These are phyloP conservation scores for Pythium apleroticum DNA, from an alignment of 352 stramenopile species.

Conservation along the genomic window DNA sequence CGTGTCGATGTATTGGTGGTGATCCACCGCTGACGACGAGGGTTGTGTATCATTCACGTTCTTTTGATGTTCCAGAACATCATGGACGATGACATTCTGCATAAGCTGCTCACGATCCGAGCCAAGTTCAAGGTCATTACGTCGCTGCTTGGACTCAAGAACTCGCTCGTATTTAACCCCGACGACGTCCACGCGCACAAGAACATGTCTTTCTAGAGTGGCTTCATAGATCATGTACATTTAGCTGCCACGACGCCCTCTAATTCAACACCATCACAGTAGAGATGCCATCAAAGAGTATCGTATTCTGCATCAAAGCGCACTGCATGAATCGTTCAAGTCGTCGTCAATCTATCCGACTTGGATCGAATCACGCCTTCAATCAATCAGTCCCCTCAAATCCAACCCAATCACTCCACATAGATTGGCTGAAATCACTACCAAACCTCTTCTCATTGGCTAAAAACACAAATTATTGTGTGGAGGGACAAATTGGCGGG, in stretches of 20 bases:
- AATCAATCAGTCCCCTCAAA: no score
- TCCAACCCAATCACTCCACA: not conserved
- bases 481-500: slow-evolving; percentile 3
- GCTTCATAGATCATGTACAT: not conserved
- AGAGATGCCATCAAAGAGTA: not conserved
- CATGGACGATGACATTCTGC: slow-evolving; percentile 75
- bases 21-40: no score
- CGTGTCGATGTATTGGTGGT: not conserved
- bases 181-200: slow-evolving; percentile 74
- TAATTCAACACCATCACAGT: not conserved
- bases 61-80: slow-evolving; percentile 52
- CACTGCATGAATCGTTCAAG: no score
- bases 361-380: no score
- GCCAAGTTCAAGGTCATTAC: slow-evolving; percentile 86
- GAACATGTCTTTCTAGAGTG: slow-evolving; percentile 77
- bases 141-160: slow-evolving; percentile 51
- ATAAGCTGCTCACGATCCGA: slow-evolving; percentile 66
- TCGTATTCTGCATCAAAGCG: no score
- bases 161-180: slow-evolving; percentile 62
- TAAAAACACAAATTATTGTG: slow-evolving; percentile 21
- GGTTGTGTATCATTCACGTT: not conserved
- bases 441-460: slow-evolving; percentile 15
- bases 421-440: slow-evolving; percentile 9
- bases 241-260: not conserved
- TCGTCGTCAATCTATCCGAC: no score